Evolutionary conservation across 768 basidiomycete genomes (phyloP), one percentile per base, ranked within the genome.

Genomic region (Pleurotus salmoneostramineus): DNA sequence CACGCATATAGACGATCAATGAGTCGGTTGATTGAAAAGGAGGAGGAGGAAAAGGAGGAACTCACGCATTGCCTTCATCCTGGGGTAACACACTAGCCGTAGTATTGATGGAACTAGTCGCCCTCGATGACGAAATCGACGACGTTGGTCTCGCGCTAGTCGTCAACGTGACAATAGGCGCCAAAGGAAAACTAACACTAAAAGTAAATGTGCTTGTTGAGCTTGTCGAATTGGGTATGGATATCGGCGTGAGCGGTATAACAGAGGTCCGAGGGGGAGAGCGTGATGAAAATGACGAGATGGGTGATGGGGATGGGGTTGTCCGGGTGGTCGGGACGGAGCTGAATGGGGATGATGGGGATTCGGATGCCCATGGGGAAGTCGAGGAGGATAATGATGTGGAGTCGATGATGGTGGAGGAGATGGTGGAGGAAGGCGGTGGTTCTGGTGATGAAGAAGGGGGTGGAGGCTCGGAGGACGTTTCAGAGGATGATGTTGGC

Each of bases 31-130:
- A 27, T 5, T 10, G 5, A 15, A 42, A 4, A 43, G 8, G 6
- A 7, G 14, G 36, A 27, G 34, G 43, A 31, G 37, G 4, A 8
- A 42, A 8, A 42, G 36, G 8, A 42, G 17, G 15, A 17, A 21
- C 52, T 27, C 36, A 54, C 52, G 52, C 21, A 31, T 54, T 42
- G 5, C 21, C 37, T 27, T 42, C 36, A 54, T 54, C 52, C 43
- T 54, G 34, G 14, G 52, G 36, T 31, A 54, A 54, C 12, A 54
- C 52, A 12, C 52, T 54, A 31, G 52, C n/a, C 10, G 52, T 54
- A 4, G 52, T 7, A 14, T 11, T 54, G 21, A 37, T 36, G 14
- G 52, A 54, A 36, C 52, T 54, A 37, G n/a, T 54, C 15, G 37
- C 3, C 21, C 3, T 21, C 15, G 52, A 27, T 3, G 31, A 43